These are phyloP conservation scores for Starmerella bombi DNA, from an alignment of 805 yeast genomes.

Conservation along the genomic window DNA sequence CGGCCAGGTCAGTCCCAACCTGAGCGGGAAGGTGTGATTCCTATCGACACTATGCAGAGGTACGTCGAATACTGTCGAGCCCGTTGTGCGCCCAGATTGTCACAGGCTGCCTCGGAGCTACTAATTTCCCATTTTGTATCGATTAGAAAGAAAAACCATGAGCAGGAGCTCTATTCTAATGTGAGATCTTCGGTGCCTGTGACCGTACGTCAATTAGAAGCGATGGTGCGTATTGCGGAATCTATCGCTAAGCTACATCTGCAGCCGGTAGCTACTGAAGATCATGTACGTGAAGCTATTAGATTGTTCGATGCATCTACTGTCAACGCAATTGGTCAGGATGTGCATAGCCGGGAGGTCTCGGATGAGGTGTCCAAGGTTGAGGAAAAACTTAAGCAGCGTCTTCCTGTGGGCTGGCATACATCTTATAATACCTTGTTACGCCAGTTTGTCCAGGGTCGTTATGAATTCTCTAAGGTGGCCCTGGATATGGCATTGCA, in stretches of 20 bases:
- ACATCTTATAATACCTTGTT: slow-evolving; percentile 74
- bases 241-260: slow-evolving; percentile 77
- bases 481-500: slow-evolving; percentile 56
- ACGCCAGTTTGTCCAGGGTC: slow-evolving; percentile 46
- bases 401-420: slow-evolving; percentile 94
- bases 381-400: slow-evolving; percentile 72
- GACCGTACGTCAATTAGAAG: slow-evolving; percentile 94
- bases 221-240: slow-evolving; percentile 90
- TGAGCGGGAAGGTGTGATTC: slow-evolving; percentile 62
- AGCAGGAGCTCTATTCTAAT: slow-evolving; percentile 65
- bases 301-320: slow-evolving; percentile 92
- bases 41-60: slow-evolving; percentile 80
- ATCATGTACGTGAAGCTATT: slow-evolving; percentile 91
- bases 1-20: slow-evolving; percentile 30
- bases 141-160: slow-evolving; percentile 70
- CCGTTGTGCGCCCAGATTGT: slow-evolving; percentile 83
- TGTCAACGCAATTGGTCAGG: slow-evolving; percentile 80
- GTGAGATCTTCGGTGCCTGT: slow-evolving; percentile 93
- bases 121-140: slow-evolving; percentile 85
- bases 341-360: slow-evolving; percentile 29
- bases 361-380: slow-evolving; percentile 62
- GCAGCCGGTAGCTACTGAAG: slow-evolving; percentile 70
- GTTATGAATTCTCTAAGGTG: slow-evolving; percentile 40
- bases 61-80: slow-evolving; percentile 82
- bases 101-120: slow-evolving; percentile 79